phyloP scores from a whole-genome alignment of 2,329 filamentous ascomycete genomes.

The Colletotrichum sp. region DNA sequence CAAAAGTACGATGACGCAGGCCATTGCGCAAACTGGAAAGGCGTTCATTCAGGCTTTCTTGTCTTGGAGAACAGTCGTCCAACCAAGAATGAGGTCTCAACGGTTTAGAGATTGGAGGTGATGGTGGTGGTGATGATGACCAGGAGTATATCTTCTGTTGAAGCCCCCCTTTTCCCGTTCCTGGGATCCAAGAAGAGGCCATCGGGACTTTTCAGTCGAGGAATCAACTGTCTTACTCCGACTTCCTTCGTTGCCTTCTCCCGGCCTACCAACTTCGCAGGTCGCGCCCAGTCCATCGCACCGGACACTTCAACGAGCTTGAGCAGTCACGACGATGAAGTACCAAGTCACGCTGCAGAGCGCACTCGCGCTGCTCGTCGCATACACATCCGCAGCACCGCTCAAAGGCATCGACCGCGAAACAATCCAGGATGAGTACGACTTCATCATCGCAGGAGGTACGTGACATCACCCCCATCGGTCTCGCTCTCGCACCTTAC shows the following conservation, averaged over 20 bases:
- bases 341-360: background rate
- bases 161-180: background rate
- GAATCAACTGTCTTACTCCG: accelerated
- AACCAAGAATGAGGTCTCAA: background rate
- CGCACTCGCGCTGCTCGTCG: background rate
- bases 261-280: background rate
- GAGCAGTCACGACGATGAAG: background rate
- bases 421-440: constrained; percentile 21
- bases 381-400: background rate
- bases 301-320: background rate
- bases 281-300: background rate
- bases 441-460: constrained; percentile 26
- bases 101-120: background rate
- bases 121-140: background rate
- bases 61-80: background rate
- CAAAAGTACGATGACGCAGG: constrained; percentile 11
- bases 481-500: background rate
- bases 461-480: background rate
- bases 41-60: background rate
- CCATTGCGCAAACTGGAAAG: background rate
- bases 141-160: background rate
- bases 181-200: accelerated
- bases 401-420: constrained; percentile 19
- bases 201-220: background rate
- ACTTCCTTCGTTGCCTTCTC: background rate